Percentiles rank a stretch among this genome's conserved stretches.
These are phyloP conservation scores for Saitozyma sp. DNA, from an alignment of 768 basidiomycete genomes.

Conservation along the genomic window DNA sequence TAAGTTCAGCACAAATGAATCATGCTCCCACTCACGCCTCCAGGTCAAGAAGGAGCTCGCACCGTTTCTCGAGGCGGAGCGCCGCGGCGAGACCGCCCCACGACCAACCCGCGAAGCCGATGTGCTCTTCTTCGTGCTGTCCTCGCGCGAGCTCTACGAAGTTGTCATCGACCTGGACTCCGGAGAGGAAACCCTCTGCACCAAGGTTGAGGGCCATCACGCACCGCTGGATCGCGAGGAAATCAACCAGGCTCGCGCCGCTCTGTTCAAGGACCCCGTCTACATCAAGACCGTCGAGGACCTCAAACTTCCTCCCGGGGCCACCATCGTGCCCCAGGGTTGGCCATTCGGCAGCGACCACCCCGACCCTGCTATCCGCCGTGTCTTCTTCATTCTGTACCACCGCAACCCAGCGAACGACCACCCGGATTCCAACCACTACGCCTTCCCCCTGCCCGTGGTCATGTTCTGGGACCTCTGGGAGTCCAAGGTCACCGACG, in stretches of 20 bases:
- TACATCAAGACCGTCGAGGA: conserved; percentile 5
- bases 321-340: conserved; percentile 4
- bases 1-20: background rate
- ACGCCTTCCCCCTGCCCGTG: conserved; percentile 23
- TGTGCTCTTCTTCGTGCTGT: conserved; percentile 16
- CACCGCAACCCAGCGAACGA: conserved; percentile 2
- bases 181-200: conserved; percentile 1
- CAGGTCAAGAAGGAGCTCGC: conserved; percentile 5
- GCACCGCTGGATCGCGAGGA: conserved; percentile 8
- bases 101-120: conserved; percentile 10
- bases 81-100: conserved; percentile 2
- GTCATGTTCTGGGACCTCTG: conserved; percentile 15
- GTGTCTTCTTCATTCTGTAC: conserved; percentile 16
- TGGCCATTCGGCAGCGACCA: conserved; percentile 10
- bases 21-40: background rate
- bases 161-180: conserved; percentile 10
- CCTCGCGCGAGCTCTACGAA: conserved; percentile 7
- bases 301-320: background rate
- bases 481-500: conserved; percentile 39
- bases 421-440: conserved; percentile 25
- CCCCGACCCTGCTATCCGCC: conserved; percentile 1
- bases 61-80: conserved; percentile 12
- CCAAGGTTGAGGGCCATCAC: conserved; percentile 3
- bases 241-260: background rate
- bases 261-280: conserved; percentile 1